Conservation (phyloP, 345 rosid species). For the Eucalyptus dawsonii region DNA sequence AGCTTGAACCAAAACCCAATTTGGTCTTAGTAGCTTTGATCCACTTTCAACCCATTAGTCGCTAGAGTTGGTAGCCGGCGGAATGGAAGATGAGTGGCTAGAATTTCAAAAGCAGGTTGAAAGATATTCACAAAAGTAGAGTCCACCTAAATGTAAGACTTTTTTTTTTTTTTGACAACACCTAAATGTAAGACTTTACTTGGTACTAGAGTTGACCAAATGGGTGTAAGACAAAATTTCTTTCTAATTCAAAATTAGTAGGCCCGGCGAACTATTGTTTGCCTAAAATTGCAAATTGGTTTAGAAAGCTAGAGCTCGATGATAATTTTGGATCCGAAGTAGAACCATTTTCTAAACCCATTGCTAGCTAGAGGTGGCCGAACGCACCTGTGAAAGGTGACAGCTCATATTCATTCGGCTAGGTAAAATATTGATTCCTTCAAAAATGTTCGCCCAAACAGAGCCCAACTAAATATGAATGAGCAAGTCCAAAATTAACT, state of each 20-base stretch:
- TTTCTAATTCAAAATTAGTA: not conserved
- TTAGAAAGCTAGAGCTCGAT: not conserved
- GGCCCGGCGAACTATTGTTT: not conserved
- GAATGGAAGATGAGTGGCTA: not conserved
- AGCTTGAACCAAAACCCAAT: not conserved
- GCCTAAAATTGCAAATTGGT: not conserved
- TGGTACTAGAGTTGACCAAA: not conserved
- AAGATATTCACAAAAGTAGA: not conserved
- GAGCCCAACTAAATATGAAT: not conserved
- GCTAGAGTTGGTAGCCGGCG: not conserved
- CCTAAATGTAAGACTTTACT: not conserved
- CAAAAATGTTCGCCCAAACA: not conserved
- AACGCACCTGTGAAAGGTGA: not conserved
- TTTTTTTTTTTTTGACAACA: too few species aligned
- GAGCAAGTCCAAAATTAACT: fast-evolving
- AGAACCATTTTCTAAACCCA: not conserved
- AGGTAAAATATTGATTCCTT: not conserved
- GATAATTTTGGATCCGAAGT: not conserved
- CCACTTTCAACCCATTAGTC: not conserved
- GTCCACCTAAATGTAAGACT: not conserved
- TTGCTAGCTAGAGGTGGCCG: not conserved
- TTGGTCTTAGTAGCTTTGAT: not conserved
- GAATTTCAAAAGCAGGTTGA: not conserved
- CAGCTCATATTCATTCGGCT: not conserved
- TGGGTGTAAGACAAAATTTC: not conserved